Evolutionary conservation across 768 basidiomycete genomes (phyloP), one percentile per base, ranked within the genome.

Genomic region (Trametes cinnabarina): DNA sequence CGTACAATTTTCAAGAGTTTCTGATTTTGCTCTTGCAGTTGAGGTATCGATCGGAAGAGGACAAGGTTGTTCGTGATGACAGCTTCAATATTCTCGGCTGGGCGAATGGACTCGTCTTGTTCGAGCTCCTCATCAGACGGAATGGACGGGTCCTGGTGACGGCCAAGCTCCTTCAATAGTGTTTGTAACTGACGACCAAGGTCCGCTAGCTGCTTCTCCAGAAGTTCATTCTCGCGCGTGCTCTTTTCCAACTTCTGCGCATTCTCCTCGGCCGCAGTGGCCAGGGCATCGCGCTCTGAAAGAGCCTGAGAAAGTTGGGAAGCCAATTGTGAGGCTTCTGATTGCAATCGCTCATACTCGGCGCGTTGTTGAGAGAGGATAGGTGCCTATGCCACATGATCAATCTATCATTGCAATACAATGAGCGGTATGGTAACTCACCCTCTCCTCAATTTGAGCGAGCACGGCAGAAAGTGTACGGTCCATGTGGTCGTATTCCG

Each of bases 21-120:
- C 76, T 92, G 88, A 69, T 98, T 98, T 74, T 96, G 94, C 40
- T 86, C 82, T 67, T 98, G 94, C n/a, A 99, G 75, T 12, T 81
- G 77, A 14, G 82, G 79, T 51, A 98, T 82, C 0, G 86, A 89
- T 42, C 80, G 80, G 84, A 94, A 98, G 32, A 91, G 80, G 23
- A 98, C 90, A 19, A 98, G 83, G 65, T 94, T 82, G 66, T 90
- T 90, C 17, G 91, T 88, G 71, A 98, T 95, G 61, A 98, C 84
- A 1, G 81, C 79, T 55, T 93, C 86, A 12, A 88, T 87, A 61
- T 84, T 82, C 46, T 81, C 74, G 2, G 79, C 80, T 17, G 80
- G 74, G 4, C 77, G 61, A 0, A 73, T 69, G 23, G 79, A 73
- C 50, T 85, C 75, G 30, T 72, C 74, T 1, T 65, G 69, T 6